Evolutionary conservation across 2,329 filamentous ascomycete species (phyloP).

Genomic region (Diaporthe australafricana): DNA sequence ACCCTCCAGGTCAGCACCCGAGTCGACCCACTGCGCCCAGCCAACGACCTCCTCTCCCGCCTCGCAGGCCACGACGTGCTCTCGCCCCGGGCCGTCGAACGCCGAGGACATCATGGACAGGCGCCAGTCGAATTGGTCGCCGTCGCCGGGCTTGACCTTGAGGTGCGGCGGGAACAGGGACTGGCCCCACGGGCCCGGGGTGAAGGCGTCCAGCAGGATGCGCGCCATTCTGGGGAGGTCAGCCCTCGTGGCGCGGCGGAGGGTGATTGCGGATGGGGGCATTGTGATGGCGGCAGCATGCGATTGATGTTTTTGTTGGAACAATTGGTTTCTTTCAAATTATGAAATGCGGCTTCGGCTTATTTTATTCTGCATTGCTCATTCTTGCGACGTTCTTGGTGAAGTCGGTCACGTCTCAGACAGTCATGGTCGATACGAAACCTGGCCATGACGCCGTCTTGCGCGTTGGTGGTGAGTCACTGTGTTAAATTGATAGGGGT

Average conservation of each 20-base stretch:
- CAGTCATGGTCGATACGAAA: neutral
- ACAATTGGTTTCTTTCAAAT: too few relatives aligned
- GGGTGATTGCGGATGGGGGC: neutral
- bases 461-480: neutral
- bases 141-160: neutral
- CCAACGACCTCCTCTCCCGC: constrained; percentile 10
- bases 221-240: constrained; percentile 19
- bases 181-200: constrained; percentile 28
- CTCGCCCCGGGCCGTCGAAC: neutral
- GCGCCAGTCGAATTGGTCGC: constrained; percentile 27
- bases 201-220: constrained; percentile 17
- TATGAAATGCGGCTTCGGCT: too few relatives aligned
- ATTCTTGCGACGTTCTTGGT: too few relatives aligned
- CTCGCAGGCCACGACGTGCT: constrained; percentile 11
- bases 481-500: neutral
- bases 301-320: neutral
- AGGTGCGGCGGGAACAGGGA: constrained; percentile 19
- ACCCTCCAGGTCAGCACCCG: neutral
- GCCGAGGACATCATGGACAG: neutral
- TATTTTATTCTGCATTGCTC: too few relatives aligned
- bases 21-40: constrained; percentile 33
- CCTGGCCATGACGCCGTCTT: neutral
- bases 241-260: constrained; percentile 18
- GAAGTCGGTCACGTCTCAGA: neutral
- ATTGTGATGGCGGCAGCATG: neutral